Evolutionary conservation across 139 green algal species (phyloP), one percentile per base, ranked within the genome.

Genomic region (Tetratostichococcus sp.): DNA sequence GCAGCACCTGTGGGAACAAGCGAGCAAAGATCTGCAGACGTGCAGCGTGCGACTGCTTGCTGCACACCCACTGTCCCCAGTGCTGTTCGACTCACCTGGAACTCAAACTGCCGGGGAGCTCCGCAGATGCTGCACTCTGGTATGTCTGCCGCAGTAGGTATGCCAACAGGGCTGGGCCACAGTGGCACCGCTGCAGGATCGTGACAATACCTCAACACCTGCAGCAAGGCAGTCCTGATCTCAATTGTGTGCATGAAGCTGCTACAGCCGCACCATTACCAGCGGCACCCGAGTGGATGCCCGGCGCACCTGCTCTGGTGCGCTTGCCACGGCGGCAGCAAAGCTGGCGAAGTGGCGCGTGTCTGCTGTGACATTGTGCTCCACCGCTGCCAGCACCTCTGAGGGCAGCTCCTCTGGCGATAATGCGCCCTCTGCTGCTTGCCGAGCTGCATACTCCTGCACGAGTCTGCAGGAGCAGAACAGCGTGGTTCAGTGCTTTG

Each of bases 131-230:
- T 67, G 76, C 91, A 95, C 11, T 73, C 50, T 2, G 88, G 90
- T 17, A 95, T 84, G 69, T 81, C 28, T 23, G 23, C 34, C 69
- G 5, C 28, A 25, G 30, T 42, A 1, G 88, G 86, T 16, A 76
- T 35, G 58, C 71, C 50, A 28, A 69, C 65, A 1, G 75, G 68
- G 43, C 78, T 84, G 14, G 89, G 89, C 87, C 88, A 94, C 78
- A 93, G 86, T n/a, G 91, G 87, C 32, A 58, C 17, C 0, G 86
- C 89, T 0, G 76, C 85, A 11, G 80, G 70, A 62, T 92, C 74
- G 57, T 89, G 91, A 83, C 89, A 93, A 83, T 97, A 96, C 14
- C 91, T 86, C 69, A 97, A 72, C 35, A 85, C 82, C 80, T 93
- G 88, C 39, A 50, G 8, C 8, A 11, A 21, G 39, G 39, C 39